phyloP scores from a whole-genome alignment of 2,329 filamentous ascomycete species.

The Claviceps sp. region DNA sequence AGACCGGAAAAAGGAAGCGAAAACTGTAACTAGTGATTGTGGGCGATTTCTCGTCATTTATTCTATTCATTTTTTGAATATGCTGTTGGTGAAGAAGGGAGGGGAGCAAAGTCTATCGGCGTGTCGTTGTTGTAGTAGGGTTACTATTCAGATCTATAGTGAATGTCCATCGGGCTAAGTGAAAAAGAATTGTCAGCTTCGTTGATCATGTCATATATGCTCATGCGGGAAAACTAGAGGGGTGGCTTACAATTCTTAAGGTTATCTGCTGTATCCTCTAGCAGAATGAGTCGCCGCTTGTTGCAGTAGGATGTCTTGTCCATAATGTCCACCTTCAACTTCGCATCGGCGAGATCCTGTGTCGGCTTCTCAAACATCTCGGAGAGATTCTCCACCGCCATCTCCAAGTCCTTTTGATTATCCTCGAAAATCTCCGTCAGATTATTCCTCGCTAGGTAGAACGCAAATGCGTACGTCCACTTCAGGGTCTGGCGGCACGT shows the following conservation, averaged over 20 bases:
- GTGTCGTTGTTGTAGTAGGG: not conserved
- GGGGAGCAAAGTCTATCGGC: slow-evolving; percentile 2
- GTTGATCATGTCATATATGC: not conserved
- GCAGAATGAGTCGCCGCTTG: slow-evolving; percentile 74
- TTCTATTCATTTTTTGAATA: not conserved
- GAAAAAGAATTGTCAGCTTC: not conserved
- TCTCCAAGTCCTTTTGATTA: slow-evolving; percentile 94
- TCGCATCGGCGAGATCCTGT: slow-evolving; percentile 68
- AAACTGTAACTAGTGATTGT: not conserved
- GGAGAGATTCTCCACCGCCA: slow-evolving; percentile 93
- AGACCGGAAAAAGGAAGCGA: too few species aligned
- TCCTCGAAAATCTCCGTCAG: slow-evolving; percentile 95
- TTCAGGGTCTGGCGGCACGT: slow-evolving; percentile 97
- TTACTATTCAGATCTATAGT: slow-evolving; percentile 5
- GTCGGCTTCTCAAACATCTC: slow-evolving; percentile 99
- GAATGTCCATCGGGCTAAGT: slow-evolving; percentile 33
- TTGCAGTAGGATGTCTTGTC: slow-evolving; percentile 98
- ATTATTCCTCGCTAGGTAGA: slow-evolving; percentile 93
- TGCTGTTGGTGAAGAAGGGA: not conserved
- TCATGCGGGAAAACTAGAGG: not conserved
- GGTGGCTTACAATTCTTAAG: slow-evolving; percentile 57
- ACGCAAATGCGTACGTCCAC: slow-evolving; percentile 98
- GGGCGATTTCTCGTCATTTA: not conserved
- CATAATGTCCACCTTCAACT: slow-evolving; percentile 95
- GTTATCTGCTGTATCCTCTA: slow-evolving; percentile 88